Conservation (phyloP, 768 basidiomycete species). For the Sutorius australiensis region DNA sequence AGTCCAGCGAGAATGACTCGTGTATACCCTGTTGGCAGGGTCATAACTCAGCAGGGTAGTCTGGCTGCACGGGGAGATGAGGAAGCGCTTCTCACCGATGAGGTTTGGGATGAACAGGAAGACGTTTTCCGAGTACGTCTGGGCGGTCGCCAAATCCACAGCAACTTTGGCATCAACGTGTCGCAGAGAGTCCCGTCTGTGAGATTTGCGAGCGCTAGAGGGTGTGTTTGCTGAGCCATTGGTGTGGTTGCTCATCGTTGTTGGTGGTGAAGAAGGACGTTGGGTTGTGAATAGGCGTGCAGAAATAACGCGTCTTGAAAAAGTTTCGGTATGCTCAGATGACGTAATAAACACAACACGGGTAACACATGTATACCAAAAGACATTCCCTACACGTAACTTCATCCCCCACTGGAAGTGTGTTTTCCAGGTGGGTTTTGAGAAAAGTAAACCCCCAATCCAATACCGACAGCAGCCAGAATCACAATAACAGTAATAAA, state of each 20-base stretch:
- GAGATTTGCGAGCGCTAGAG: slow-evolving; percentile 24
- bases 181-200: slow-evolving; percentile 56
- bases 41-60: slow-evolving; percentile 1
- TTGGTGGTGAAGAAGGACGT: background rate
- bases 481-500: slow-evolving; percentile 55
- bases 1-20: slow-evolving; percentile 88
- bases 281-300: background rate
- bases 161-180: slow-evolving; percentile 82
- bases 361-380: background rate
- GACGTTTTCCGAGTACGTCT: slow-evolving; percentile 90
- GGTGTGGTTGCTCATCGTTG: slow-evolving; percentile 23
- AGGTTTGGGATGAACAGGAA: slow-evolving; percentile 97
- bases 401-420: background rate
- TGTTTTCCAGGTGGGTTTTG: slow-evolving; percentile 1
- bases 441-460: slow-evolving; percentile 29
- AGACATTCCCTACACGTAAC: background rate
- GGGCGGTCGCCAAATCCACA: slow-evolving; percentile 82
- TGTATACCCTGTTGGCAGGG: slow-evolving; percentile 62
- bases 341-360: slow-evolving; percentile 12
- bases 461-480: slow-evolving; percentile 40
- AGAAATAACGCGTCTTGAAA: slow-evolving; percentile 22
- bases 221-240: slow-evolving; percentile 33
- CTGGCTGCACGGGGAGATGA: background rate
- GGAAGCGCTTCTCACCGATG: slow-evolving; percentile 59
- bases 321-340: slow-evolving; percentile 12